Percentiles rank a stretch among this genome's conserved stretches.
Conservation (phyloP, 2,329 filamentous ascomycete genomes). For the Aspergillus piperis region DNA sequence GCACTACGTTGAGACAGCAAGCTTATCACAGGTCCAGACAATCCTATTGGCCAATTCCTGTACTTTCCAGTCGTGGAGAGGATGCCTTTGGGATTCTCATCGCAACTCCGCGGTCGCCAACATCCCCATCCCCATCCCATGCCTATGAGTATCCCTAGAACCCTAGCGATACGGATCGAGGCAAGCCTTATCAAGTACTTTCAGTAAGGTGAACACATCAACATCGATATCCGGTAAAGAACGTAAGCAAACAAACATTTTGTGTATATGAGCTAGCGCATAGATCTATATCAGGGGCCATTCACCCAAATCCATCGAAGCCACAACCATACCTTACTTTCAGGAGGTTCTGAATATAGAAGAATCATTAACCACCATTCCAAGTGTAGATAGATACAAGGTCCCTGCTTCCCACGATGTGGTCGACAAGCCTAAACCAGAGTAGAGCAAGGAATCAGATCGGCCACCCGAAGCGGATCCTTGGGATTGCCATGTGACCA, state of each 20-base stretch:
- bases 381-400: not conserved
- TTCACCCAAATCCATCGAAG: not conserved
- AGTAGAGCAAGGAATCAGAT: constrained; percentile 10
- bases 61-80: not conserved
- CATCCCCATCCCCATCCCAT: not conserved
- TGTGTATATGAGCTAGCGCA: not conserved
- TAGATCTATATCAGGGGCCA: not conserved
- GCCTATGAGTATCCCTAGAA: not conserved
- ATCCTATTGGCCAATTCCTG: constrained; percentile 12
- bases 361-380: not conserved
- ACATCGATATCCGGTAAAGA: not conserved
- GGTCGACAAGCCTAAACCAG: not conserved
- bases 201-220: not conserved
- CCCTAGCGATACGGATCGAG: not conserved
- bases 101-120: not conserved
- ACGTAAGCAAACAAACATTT: not conserved
- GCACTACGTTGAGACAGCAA: constrained; percentile 9
- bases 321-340: not conserved
- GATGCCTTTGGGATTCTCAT: not conserved
- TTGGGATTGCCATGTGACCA: constrained; percentile 17
- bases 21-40: constrained; percentile 10
- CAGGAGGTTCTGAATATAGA: not conserved
- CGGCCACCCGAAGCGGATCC: constrained; percentile 8
- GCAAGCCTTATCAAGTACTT: not conserved
- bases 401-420: not conserved